These are phyloP conservation scores for Hyaloperonospora arabidopsidis DNA, from an alignment of 352 stramenopile species.

Conservation along the genomic window DNA sequence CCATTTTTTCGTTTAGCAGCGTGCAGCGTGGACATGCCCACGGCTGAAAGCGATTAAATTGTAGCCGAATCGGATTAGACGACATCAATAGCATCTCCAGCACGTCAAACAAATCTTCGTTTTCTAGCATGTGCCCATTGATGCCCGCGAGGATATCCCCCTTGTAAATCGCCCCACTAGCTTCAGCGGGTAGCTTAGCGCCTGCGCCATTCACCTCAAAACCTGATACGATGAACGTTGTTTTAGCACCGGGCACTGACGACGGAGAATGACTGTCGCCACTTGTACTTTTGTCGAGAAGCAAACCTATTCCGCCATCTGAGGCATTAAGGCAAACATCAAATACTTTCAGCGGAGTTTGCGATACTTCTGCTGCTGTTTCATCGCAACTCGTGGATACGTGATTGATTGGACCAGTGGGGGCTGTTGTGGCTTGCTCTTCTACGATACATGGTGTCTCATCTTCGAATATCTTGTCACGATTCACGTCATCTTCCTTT, in stretches of 20 bases:
- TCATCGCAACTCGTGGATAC: slow-evolving; percentile 2
- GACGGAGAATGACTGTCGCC: slow-evolving; percentile 1
- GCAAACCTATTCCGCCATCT: slow-evolving; percentile 64
- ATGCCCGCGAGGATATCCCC: slow-evolving; percentile 60
- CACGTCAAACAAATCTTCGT: slow-evolving; percentile 43
- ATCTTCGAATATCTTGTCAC: slow-evolving; percentile 63
- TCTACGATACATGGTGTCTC: slow-evolving; percentile 14
- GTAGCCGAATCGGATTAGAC: slow-evolving; percentile 56
- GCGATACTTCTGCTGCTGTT: background rate
- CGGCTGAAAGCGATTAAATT: slow-evolving; percentile 47
- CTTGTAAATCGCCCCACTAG: slow-evolving; percentile 51
- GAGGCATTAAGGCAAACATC: slow-evolving; percentile 53
- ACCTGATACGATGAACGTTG: slow-evolving; percentile 40
- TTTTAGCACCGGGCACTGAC: slow-evolving; percentile 3
- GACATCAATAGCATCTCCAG: slow-evolving; percentile 66
- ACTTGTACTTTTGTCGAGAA: slow-evolving; percentile 34
- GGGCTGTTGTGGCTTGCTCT: background rate
- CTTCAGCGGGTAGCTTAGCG: slow-evolving; percentile 57
- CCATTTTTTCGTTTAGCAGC: slow-evolving; percentile 45
- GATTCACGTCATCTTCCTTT: slow-evolving; percentile 45
- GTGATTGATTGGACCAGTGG: background rate
- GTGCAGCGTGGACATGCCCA: slow-evolving; percentile 73
- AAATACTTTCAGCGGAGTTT: slow-evolving; percentile 34
- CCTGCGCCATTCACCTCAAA: slow-evolving; percentile 63
- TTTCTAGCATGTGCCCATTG: slow-evolving; percentile 40